Base-by-base conservation (phyloP, 75 land plant genomes). In the Pinus albicaulis region DNA sequence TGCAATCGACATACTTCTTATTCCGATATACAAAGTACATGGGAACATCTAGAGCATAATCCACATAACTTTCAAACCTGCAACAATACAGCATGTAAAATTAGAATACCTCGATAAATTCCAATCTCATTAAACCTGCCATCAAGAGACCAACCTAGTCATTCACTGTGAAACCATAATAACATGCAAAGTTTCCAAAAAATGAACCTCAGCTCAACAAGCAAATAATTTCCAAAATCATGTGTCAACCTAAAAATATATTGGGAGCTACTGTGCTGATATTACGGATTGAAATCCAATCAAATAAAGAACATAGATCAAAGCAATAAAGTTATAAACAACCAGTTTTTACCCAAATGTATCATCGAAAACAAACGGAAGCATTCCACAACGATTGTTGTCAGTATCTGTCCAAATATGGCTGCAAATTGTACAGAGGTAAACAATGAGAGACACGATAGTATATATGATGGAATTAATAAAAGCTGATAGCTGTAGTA, bases 351-450 rank as follows among this genome's bases (percentile, higher is more conserved):
- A 95, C 94, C 98, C 92, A 85, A 98, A 98, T 62, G 89, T 89
- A 76, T 90, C 92, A 69, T 88, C 88, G 81, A 98, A 98, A 58
- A 98, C 99, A 83, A 98, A 98, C 11, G 98, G 99, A 60, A 98
- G 89, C 93, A 96, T 98, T 28, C 99, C 99, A 52, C 92, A 72
- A 17, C 99, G 92, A 75, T 87, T 83, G 16, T 95, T 95, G 68
- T 98, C 99, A 31, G 95, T 94, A 75, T 98, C 98, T 55, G 92
- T 95, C 99, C 99, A 98, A 55, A 95, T 95, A 31, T 98, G 99
- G 78, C 99, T 95, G 96, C 82, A 81, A 70, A 52, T 24, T 72
- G 1, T 23, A 15, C 4, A 52, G 41, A 69, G 34, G 19, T 1
- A 68, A 38, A 7, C 3, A 68, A 44, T 38, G 41, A 68, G 52